A percentile compares a stretch with the other conserved stretches of the same genome.
phyloP scores from a whole-genome alignment of 441 rosid genomes.

The Pelargonium australe region DNA sequence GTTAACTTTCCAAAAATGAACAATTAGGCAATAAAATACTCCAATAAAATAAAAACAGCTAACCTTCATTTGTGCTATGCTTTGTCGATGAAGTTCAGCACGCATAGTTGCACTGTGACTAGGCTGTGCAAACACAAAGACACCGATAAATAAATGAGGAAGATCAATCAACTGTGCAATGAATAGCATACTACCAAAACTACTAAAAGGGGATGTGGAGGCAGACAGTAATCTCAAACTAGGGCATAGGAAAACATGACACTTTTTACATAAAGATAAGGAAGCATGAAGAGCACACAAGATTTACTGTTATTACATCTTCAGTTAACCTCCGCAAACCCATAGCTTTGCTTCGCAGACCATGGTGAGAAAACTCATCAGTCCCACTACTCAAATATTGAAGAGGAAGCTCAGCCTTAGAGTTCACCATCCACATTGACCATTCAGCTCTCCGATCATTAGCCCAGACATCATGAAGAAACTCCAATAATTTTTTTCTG shows the following conservation, averaged over 20 bases:
- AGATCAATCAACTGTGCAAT: slow-evolving; percentile 20
- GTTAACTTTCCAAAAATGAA: slow-evolving; percentile 1
- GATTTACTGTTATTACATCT: slow-evolving; percentile 33
- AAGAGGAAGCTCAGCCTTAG: slow-evolving; percentile 92
- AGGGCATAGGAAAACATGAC: neutral
- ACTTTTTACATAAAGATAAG: neutral
- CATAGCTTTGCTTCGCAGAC: slow-evolving; percentile 49
- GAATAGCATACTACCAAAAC: slow-evolving; percentile 1
- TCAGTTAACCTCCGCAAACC: slow-evolving; percentile 56
- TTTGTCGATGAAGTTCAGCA: slow-evolving; percentile 91
- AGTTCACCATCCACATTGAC: slow-evolving; percentile 96
- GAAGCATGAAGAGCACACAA: slow-evolving; percentile 10
- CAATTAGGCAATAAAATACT: slow-evolving; percentile 6
- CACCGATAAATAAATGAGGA: slow-evolving; percentile 3
- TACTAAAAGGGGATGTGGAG: neutral
- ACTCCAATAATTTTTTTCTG: slow-evolving; percentile 50
- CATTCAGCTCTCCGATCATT: slow-evolving; percentile 85
- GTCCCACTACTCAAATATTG: slow-evolving; percentile 65
- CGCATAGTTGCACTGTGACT: slow-evolving; percentile 69
- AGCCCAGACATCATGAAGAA: slow-evolving; percentile 64
- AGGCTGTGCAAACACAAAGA: slow-evolving; percentile 40
- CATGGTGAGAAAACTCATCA: slow-evolving; percentile 43
- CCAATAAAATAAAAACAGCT: slow-evolving; percentile 16
- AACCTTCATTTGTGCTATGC: slow-evolving; percentile 95
- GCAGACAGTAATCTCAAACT: neutral